These are phyloP conservation scores for Pythium angustatum DNA, from an alignment of 352 stramenopile genomes.

Conservation along the genomic window DNA sequence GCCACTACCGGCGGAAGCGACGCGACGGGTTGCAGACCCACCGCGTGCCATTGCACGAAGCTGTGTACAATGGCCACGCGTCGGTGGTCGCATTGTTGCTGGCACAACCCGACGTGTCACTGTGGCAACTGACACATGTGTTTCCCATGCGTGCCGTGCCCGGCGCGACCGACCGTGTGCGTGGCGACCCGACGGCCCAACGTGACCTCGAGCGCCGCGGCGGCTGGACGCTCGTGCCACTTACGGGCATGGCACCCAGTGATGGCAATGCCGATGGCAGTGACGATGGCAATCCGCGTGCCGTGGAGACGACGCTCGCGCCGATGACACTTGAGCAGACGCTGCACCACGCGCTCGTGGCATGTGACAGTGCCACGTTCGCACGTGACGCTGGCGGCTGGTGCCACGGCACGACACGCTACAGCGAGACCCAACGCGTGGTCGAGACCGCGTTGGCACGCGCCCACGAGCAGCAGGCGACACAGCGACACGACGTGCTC, in stretches of 20 bases:
- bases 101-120: conserved; percentile 39
- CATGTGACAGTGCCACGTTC: conserved; percentile 49
- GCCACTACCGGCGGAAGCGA: conserved; percentile 50
- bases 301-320: conserved; percentile 18
- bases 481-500: conserved; percentile 37
- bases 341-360: conserved; percentile 42
- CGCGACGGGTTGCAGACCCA: conserved; percentile 54
- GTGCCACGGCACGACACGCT: conserved; percentile 34
- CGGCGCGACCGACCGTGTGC: conserved; percentile 16
- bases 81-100: conserved; percentile 58
- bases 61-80: conserved; percentile 63
- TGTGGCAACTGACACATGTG: conserved; percentile 67
- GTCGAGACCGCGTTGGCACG: conserved; percentile 33
- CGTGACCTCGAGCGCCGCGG: conserved; percentile 26
- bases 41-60: conserved; percentile 73
- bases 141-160: conserved; percentile 53
- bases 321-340: conserved; percentile 54
- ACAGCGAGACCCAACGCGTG: conserved; percentile 40
- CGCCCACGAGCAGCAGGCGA: conserved; percentile 16
- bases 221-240: conserved; percentile 54
- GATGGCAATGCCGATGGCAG: not conserved
- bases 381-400: conserved; percentile 40
- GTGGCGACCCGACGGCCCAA: not conserved
- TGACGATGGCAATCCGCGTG: not conserved
- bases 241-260: conserved; percentile 16